These are phyloP conservation scores for Colletotrichum gigasporum DNA, from an alignment of 2,329 filamentous ascomycete species.

Conservation along the genomic window DNA sequence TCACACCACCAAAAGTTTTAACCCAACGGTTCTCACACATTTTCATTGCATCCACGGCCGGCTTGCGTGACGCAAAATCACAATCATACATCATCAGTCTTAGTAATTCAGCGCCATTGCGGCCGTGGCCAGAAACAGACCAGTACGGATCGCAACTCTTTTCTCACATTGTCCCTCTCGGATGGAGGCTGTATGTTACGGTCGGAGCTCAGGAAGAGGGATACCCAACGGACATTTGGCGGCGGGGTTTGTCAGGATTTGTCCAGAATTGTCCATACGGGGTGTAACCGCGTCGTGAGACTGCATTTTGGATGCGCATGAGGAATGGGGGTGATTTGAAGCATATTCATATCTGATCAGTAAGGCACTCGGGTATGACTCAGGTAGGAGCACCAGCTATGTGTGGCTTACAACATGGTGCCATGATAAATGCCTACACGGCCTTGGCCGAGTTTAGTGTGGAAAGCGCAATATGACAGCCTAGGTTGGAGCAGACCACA, in stretches of 20 bases:
- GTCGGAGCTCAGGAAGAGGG: slow-evolving; percentile 20
- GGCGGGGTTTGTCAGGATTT: slow-evolving; percentile 23
- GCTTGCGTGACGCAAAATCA: slow-evolving; percentile 4
- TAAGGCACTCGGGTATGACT: neutral
- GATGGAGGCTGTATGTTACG: slow-evolving; percentile 22
- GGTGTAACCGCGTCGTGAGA: slow-evolving; percentile 11
- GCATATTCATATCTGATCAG: slow-evolving; percentile 16
- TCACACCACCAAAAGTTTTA: slow-evolving; percentile 11
- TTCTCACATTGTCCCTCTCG: slow-evolving; percentile 9
- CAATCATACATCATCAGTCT: neutral
- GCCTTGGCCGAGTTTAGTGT: neutral
- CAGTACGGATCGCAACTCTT: neutral
- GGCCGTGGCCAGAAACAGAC: neutral
- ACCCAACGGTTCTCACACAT: neutral
- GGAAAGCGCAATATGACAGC: neutral
- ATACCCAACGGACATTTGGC: slow-evolving; percentile 26
- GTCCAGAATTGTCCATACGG: slow-evolving; percentile 2
- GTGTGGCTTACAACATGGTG: slow-evolving; percentile 25
- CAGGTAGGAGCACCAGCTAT: neutral
- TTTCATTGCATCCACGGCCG: slow-evolving; percentile 20
- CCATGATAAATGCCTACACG: slow-evolving; percentile 9
- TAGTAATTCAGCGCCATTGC: slow-evolving; percentile 11
- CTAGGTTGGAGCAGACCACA: neutral
- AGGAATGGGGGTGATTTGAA: slow-evolving; percentile 20
- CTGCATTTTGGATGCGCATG: slow-evolving; percentile 12